Evolutionary conservation across 169 alveolate genomes (phyloP).

Genomic region (Amoebophrya sp.): DNA sequence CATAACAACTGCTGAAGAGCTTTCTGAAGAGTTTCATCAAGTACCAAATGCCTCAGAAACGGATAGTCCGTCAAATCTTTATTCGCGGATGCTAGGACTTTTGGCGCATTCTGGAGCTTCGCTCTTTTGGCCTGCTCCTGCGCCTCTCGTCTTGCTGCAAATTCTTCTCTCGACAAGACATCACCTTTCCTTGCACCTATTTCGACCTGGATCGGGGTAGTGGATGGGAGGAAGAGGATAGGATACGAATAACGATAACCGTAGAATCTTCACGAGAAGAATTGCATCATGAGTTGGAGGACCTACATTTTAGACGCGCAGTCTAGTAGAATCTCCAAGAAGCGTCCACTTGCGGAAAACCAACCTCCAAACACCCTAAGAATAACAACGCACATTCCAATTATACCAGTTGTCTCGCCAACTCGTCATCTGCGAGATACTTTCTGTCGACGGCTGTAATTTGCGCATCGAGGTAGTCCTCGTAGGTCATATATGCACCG

Average conservation of each 20-base stretch:
- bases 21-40: no score
- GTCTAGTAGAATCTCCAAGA: no score
- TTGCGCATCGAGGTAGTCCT: background rate
- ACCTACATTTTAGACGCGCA: no score
- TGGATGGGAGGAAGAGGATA: no score
- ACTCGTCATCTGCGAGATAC: background rate
- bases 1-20: no score
- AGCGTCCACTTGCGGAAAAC: no score
- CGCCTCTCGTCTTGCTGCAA: background rate
- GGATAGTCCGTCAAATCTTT: slow-evolving; percentile 49
- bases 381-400: no score
- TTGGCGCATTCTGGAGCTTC: background rate
- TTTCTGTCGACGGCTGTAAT: background rate
- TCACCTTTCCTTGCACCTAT: background rate
- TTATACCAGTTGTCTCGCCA: background rate
- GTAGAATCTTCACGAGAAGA: no score
- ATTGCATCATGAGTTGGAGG: no score
- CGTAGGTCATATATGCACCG: background rate
- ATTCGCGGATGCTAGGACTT: slow-evolving; percentile 46
- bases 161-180: background rate
- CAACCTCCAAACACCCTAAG: no score
- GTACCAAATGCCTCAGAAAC: slow-evolving; percentile 42
- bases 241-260: no score
- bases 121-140: background rate
- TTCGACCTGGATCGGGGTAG: background rate